Percentiles rank a stretch among this genome's conserved stretches.
Evolutionary conservation across 2,329 filamentous ascomycete genomes (phyloP).

Genomic region (Calonectria honghensis): DNA sequence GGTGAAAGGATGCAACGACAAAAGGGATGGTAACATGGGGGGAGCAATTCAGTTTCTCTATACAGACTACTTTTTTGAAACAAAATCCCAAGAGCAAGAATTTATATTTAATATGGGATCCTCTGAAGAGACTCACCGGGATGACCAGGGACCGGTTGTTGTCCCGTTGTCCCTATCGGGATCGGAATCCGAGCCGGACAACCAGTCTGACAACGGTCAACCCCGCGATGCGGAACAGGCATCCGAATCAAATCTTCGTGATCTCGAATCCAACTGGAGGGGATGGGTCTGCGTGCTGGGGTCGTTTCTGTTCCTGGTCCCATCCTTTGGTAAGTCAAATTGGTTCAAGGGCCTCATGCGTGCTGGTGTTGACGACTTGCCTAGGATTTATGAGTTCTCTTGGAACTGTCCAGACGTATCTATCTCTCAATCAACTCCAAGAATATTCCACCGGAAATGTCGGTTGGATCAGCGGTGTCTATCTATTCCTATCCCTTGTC

Average conservation of each 20-base stretch:
- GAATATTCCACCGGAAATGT: constrained; percentile 65
- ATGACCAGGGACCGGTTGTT: constrained; percentile 7
- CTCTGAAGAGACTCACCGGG: constrained; percentile 2
- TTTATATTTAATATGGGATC: constrained; percentile 13
- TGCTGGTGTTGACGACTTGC: constrained; percentile 7
- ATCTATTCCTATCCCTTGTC: constrained; percentile 66
- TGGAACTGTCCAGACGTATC: constrained; percentile 69
- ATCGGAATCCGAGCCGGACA: constrained; percentile 42
- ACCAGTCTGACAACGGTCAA: constrained; percentile 34
- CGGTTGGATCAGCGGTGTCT: constrained; percentile 69
- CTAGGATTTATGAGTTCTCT: constrained; percentile 68
- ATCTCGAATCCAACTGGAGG: constrained; percentile 45
- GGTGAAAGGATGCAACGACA: constrained; percentile 5
- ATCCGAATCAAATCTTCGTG: constrained; percentile 34
- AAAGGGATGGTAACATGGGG: constrained; percentile 10
- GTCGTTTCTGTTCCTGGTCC: constrained; percentile 49
- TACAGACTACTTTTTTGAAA: not conserved
- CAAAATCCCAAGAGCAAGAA: not conserved
- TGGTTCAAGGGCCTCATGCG: too few relatives aligned
- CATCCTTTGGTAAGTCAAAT: constrained; percentile 49
- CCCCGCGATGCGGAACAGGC: constrained; percentile 43
- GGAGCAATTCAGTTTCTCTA: not conserved
- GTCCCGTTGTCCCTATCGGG: constrained; percentile 34
- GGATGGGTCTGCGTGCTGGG: constrained; percentile 54
- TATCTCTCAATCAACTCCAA: constrained; percentile 65